Conservation (phyloP, 345 rosid species). For the Lepidium sativum region DNA sequence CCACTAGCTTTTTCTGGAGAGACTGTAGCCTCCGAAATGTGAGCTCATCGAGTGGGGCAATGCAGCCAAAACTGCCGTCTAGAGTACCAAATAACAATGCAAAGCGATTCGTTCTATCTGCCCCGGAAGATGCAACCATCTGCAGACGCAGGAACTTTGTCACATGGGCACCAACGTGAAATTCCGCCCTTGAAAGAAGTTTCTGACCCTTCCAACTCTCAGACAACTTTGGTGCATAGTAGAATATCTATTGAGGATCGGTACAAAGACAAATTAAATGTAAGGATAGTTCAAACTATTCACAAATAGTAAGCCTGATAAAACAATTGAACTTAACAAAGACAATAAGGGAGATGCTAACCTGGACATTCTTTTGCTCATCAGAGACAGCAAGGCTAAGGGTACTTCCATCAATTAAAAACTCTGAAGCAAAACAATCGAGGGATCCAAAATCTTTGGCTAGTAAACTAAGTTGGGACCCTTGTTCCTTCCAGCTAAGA, state of each 20-base stretch:
- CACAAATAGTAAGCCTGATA: too few species aligned
- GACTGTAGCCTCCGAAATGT: constrained; percentile 92
- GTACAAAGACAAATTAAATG: not conserved
- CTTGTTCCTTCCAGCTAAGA: constrained; percentile 98
- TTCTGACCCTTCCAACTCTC: constrained; percentile 99
- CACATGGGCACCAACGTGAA: constrained; percentile 87
- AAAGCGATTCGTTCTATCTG: constrained; percentile 88
- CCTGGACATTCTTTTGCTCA: constrained; percentile 94
- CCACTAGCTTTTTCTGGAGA: constrained; percentile 80
- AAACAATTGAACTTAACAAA: not conserved
- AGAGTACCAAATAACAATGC: constrained; percentile 82
- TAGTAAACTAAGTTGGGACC: constrained; percentile 83
- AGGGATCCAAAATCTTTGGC: constrained; percentile 95
- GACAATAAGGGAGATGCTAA: constrained; percentile 16
- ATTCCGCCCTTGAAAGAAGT: constrained; percentile 90
- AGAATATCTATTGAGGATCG: constrained; percentile 56
- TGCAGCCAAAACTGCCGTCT: constrained; percentile 90
- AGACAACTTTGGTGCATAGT: constrained; percentile 86
- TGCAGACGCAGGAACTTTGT: constrained; percentile 85
- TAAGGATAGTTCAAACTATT: not conserved
- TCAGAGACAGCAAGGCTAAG: constrained; percentile 90
- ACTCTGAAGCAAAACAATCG: constrained; percentile 92
- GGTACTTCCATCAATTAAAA: constrained; percentile 94
- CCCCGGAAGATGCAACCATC: constrained; percentile 64
- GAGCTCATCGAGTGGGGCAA: constrained; percentile 91